A percentile compares a stretch with the other conserved stretches of the same genome.
These are phyloP conservation scores for Taphrina deformans DNA, from an alignment of 1,139 yeast species.

Conservation along the genomic window DNA sequence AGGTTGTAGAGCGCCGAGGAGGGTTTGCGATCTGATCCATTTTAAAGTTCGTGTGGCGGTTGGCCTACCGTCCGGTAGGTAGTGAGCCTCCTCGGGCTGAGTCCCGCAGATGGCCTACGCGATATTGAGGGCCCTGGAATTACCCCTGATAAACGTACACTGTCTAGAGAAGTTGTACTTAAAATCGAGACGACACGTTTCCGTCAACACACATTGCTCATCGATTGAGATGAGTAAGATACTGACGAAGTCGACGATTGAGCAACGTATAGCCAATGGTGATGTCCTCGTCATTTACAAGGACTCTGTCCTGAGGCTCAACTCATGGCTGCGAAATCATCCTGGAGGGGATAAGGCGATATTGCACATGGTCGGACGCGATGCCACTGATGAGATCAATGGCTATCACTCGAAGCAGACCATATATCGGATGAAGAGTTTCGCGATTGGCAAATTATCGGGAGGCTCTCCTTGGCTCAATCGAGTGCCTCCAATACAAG, in stretches of 20 bases:
- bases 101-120: background rate
- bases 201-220: too few species aligned
- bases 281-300: conserved; percentile 68
- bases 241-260: conserved; percentile 2
- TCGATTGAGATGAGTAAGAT: conserved; percentile 7
- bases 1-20: too few species aligned
- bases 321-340: conserved; percentile 69
- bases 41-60: background rate
- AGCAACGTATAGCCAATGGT: conserved; percentile 48
- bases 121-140: background rate
- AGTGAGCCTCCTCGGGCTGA: too few species aligned
- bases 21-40: too few species aligned
- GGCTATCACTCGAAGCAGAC: conserved; percentile 68
- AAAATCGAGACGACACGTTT: too few species aligned
- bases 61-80: too few species aligned
- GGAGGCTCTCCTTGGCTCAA: conserved; percentile 57
- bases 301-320: conserved; percentile 61
- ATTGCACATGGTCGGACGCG: conserved; percentile 79
- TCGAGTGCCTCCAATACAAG: conserved; percentile 84
- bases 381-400: conserved; percentile 87
- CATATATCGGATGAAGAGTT: conserved; percentile 52
- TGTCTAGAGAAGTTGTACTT: background rate
- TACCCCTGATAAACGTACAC: background rate
- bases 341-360: conserved; percentile 92
- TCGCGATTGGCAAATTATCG: conserved; percentile 60